Evolutionary conservation across 2,329 filamentous ascomycete species (phyloP), one percentile per base, ranked within the genome.

Genomic region (Ophiocordyceps camponoti-floridani): DNA sequence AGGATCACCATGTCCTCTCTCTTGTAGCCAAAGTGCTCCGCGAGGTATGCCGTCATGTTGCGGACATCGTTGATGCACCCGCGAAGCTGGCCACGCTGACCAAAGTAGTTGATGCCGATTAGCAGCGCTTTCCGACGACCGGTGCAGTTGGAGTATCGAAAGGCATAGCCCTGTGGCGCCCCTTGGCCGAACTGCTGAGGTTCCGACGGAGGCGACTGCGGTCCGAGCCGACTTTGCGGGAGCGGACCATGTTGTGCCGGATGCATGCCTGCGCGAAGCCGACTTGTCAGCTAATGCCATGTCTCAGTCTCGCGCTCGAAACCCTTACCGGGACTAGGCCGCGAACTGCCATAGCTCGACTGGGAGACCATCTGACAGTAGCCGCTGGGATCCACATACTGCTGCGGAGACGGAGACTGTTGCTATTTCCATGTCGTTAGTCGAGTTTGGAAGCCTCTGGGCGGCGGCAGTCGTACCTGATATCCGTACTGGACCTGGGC

Each of bases 1-100:
- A 96, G 72, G 49, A 91, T 80, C 18, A 96, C 89, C 89, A 96
- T 96, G 58, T 96, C 88, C 62, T 95, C 89, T 47, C 87, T 72
- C 64, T 86, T 87, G 62, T 96, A 96, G 28, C 84, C 84, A 61
- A 93, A 95, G 57, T 86, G 79, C 61, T 88, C 78, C 50, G 85
- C 84, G 47, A 96, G 69, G 58, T 94, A 96, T 43, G 75, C 73
- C 19, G 87, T 94, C 86, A 96, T 94, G 67, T 95, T 95, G 64
- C 88, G 84, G 40, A 95, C 89, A 59, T 96, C 89, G 58, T 96
- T 95, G 68, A 95, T 95, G 58, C 89, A 96, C 41, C 89, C 89
- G 47, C 87, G 73, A 42, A 95, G 70, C 68, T 95, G 84, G 27
- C 88, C 88, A 47, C 84, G 78, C 64, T 95, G 88, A 44, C 83